These are phyloP conservation scores for Candida insectalens DNA, from an alignment of 805 yeast genomes.

Conservation along the genomic window DNA sequence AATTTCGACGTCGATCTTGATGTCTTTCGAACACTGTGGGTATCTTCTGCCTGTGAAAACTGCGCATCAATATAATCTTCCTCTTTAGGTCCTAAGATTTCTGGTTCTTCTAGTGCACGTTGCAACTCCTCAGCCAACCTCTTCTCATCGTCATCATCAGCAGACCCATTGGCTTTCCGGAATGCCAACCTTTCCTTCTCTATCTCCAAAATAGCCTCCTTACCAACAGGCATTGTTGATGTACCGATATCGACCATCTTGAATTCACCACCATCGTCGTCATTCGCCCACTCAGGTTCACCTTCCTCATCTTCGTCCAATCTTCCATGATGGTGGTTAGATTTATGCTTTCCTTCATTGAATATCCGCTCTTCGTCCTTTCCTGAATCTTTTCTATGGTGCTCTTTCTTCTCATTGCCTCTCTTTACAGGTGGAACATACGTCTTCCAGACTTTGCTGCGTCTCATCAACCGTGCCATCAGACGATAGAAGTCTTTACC, in stretches of 20 bases:
- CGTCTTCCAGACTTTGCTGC: neutral
- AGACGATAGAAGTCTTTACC: slow-evolving; percentile 16
- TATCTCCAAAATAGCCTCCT: slow-evolving; percentile 21
- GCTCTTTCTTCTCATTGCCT: neutral
- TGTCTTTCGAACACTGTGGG: no score
- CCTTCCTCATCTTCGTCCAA: slow-evolving; percentile 6
- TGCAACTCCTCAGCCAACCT: slow-evolving; percentile 2
- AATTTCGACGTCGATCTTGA: neutral
- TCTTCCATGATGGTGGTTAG: neutral
- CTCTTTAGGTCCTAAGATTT: slow-evolving; percentile 8
- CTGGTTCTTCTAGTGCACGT: slow-evolving; percentile 5
- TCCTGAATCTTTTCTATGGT: no score
- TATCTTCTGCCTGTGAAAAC: no score
- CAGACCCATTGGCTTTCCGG: slow-evolving; percentile 4
- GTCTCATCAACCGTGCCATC: slow-evolving; percentile 7
- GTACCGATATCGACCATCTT: slow-evolving; percentile 14
- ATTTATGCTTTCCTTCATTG: neutral
- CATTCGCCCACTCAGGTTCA: slow-evolving; percentile 20
- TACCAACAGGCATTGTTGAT: no score
- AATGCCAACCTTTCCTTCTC: slow-evolving; percentile 20
- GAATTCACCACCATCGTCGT: slow-evolving; percentile 24
- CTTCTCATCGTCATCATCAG: neutral
- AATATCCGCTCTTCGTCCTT: neutral
- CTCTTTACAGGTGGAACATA: slow-evolving; percentile 1
- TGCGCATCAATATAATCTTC: neutral